Evolutionary conservation across 768 basidiomycete species (phyloP).

Genomic region (Mycena alexandri): DNA sequence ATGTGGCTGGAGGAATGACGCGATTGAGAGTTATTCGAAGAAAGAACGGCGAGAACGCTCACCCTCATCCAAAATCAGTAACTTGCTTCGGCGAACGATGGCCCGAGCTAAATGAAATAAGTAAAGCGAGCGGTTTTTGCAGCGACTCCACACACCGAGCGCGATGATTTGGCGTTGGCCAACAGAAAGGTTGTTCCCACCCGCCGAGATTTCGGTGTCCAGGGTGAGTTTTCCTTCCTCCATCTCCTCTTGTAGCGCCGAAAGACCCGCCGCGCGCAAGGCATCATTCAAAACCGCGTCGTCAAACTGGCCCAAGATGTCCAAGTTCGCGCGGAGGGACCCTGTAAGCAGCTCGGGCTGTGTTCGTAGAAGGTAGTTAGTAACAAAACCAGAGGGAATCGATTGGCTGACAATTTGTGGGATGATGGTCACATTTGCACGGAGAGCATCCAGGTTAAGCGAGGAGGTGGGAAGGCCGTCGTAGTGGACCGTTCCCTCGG

Average conservation of each 20-base stretch:
- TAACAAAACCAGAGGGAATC: not conserved
- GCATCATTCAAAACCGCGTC: constrained; percentile 50
- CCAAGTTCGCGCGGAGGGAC: constrained; percentile 55
- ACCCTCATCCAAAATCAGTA: constrained; percentile 33
- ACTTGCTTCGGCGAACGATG: constrained; percentile 27
- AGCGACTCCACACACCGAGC: constrained; percentile 4
- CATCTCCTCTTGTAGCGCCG: constrained; percentile 18
- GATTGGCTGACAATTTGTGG: constrained; percentile 38
- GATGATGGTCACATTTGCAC: constrained; percentile 60
- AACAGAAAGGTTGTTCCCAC: constrained; percentile 24
- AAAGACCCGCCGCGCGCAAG: constrained; percentile 47
- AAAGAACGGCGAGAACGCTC: constrained; percentile 16
- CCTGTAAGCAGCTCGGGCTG: constrained; percentile 52
- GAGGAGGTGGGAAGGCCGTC: constrained; percentile 55
- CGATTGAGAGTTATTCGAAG: constrained; percentile 11
- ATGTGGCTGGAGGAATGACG: constrained; percentile 32
- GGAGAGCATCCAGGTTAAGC: constrained; percentile 60
- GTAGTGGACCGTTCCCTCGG: constrained; percentile 48
- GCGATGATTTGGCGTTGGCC: constrained; percentile 33
- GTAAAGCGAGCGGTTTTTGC: not conserved
- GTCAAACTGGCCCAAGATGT: constrained; percentile 55
- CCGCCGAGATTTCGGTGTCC: constrained; percentile 24
- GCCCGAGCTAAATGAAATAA: constrained; percentile 41
- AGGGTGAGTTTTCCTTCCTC: constrained; percentile 25
- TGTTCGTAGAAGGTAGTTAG: not conserved